phyloP scores from a whole-genome alignment of 78 protist species.

The Tieghemostelium lacteum region DNA sequence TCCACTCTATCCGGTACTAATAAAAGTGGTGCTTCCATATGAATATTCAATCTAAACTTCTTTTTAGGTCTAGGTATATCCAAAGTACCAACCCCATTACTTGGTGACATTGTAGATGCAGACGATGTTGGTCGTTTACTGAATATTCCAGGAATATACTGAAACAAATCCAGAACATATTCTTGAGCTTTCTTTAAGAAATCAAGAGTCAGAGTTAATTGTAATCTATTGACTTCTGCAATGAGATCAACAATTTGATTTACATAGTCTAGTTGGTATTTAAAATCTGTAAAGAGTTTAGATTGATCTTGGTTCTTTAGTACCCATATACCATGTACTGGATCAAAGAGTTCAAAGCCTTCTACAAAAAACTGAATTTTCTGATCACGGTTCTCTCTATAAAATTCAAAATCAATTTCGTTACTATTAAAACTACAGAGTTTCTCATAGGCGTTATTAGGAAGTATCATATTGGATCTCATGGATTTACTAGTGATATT shows the following conservation, averaged over 20 bases:
- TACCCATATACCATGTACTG: too few relatives aligned
- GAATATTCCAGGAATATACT: constrained; percentile 35
- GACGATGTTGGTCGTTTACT: background rate
- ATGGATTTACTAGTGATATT: too few relatives aligned
- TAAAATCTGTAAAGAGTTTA: constrained; percentile 2
- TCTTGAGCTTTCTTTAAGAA: background rate
- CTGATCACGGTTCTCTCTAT: background rate
- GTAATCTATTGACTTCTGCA: constrained; percentile 12
- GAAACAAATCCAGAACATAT: constrained; percentile 24
- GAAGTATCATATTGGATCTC: too few relatives aligned
- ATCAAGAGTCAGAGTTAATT: background rate
- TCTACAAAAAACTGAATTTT: constrained; percentile 23
- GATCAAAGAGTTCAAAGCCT: constrained; percentile 38
- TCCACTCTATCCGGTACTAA: constrained; percentile 16
- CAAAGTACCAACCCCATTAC: constrained; percentile 1
- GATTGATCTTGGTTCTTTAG: constrained; percentile 11
- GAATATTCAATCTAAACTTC: background rate
- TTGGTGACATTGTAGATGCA: background rate
- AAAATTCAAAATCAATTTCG: constrained; percentile 16
- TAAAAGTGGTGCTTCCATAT: constrained; percentile 10
- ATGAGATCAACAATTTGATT: background rate
- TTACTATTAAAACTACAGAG: constrained; percentile 16
- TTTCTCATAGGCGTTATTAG: too few relatives aligned
- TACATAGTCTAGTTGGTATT: constrained; percentile 8
- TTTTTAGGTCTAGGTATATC: constrained; percentile 25